phyloP scores from a whole-genome alignment of 1,139 yeast genomes.

The Meyerozyma athensensis region DNA sequence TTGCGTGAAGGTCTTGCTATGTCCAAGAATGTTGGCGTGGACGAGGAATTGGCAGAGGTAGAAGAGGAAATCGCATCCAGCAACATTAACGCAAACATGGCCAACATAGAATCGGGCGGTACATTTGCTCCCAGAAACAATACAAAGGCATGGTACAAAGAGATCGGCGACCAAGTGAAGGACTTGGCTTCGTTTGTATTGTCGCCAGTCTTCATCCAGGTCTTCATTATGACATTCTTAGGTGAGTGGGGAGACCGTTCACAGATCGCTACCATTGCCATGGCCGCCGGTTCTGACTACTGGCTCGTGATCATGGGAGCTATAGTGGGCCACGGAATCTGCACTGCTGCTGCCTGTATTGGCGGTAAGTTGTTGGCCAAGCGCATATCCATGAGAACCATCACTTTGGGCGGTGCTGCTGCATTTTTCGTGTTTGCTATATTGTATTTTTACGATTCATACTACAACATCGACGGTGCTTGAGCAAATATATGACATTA shows the following conservation, averaged over 20 bases:
- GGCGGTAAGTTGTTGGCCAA: conserved; percentile 92
- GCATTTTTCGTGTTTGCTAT: conserved; percentile 82
- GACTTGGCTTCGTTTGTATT: conserved; percentile 60
- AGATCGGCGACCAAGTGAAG: conserved; percentile 30
- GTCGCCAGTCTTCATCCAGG: conserved; percentile 92
- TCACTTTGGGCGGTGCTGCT: conserved; percentile 84
- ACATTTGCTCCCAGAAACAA: conserved; percentile 7
- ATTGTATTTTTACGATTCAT: conserved; percentile 71
- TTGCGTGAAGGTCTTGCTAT: conserved; percentile 76
- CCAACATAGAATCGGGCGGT: conserved; percentile 55
- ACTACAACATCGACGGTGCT: conserved; percentile 23
- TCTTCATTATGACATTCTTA: conserved; percentile 89
- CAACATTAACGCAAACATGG: conserved; percentile 48
- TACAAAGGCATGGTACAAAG: conserved; percentile 21
- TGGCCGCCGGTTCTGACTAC: conserved; percentile 96
- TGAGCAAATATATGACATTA: neutral
- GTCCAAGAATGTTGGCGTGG: conserved; percentile 82
- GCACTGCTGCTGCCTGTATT: conserved; percentile 87
- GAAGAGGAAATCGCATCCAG: conserved; percentile 83
- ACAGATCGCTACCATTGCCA: conserved; percentile 95
- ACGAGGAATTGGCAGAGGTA: conserved; percentile 93
- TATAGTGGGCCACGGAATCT: conserved; percentile 81
- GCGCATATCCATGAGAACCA: conserved; percentile 84
- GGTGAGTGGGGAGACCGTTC: conserved; percentile 99
- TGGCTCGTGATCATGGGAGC: conserved; percentile 90